These are phyloP conservation scores for Chimonanthus salicifolius DNA, from an alignment of 164 flowering plant species.

Conservation along the genomic window DNA sequence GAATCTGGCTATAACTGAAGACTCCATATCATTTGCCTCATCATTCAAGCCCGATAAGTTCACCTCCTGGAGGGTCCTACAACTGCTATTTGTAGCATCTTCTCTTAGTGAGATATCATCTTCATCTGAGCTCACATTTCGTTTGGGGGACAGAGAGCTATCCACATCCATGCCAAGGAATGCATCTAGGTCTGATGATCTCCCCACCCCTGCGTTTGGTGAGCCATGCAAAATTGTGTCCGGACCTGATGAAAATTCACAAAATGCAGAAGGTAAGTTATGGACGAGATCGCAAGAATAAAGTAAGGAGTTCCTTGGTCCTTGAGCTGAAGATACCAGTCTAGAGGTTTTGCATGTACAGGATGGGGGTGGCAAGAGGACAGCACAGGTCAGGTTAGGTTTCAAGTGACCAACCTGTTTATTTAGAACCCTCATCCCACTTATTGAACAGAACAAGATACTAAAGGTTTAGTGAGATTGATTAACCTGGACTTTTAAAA, in stretches of 20 bases:
- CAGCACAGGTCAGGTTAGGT: too few species aligned
- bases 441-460: too few species aligned
- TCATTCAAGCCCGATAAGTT: conserved; percentile 8
- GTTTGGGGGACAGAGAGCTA: conserved; percentile 6
- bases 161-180: neutral
- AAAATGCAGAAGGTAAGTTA: neutral
- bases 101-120: neutral
- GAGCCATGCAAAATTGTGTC: neutral
- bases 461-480: too few species aligned
- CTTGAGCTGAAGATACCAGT: neutral
- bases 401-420: too few species aligned
- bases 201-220: conserved; percentile 13
- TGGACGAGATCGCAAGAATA: neutral
- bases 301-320: neutral
- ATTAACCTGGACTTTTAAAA: too few species aligned
- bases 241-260: neutral
- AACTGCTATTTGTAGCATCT: neutral
- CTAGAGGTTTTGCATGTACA: neutral
- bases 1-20: conserved; percentile 39
- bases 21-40: conserved; percentile 25
- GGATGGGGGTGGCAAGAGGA: neutral
- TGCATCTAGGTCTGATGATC: neutral
- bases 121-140: conserved; percentile 1
- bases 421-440: too few species aligned
- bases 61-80: conserved; percentile 8